These are phyloP conservation scores for Nidularia pulvinata DNA, from an alignment of 768 basidiomycete genomes.

Conservation along the genomic window DNA sequence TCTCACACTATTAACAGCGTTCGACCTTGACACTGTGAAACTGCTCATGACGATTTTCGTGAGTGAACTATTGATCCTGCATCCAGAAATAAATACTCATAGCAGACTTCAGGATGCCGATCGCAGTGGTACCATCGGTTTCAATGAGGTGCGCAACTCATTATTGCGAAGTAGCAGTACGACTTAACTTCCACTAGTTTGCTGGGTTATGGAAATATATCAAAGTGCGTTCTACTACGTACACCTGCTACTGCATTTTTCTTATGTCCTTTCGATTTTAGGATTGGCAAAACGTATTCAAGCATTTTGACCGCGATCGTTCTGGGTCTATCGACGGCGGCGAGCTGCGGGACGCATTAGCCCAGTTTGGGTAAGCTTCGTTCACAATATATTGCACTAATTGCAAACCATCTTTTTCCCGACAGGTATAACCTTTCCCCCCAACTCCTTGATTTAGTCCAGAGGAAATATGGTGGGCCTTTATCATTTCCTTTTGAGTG, in stretches of 20 bases:
- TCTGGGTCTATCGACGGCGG: conserved; percentile 75
- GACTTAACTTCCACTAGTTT: too few relatives aligned
- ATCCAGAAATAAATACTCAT: too few relatives aligned
- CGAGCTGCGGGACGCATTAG: conserved; percentile 70
- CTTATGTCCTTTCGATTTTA: conserved; percentile 10
- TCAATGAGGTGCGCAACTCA: conserved; percentile 57
- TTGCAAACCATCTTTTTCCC: neutral
- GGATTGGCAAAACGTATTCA: conserved; percentile 88
- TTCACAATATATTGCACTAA: too few relatives aligned
- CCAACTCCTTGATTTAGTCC: conserved; percentile 59
- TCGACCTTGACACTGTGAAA: conserved; percentile 87
- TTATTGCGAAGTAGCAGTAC: conserved; percentile 16
- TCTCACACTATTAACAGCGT: conserved; percentile 62
- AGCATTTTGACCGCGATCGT: conserved; percentile 81
- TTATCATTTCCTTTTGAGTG: neutral
- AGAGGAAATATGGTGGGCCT: conserved; percentile 76
- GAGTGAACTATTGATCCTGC: conserved; percentile 17
- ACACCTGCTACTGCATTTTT: neutral
- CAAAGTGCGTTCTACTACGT: too few relatives aligned
- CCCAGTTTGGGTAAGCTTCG: conserved; percentile 72
- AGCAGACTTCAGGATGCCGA: conserved; percentile 60
- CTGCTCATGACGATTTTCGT: conserved; percentile 84
- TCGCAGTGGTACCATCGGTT: conserved; percentile 77
- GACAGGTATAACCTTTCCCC: conserved; percentile 68
- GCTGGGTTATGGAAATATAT: conserved; percentile 82